phyloP scores from a whole-genome alignment of 169 alveolate species.

The Plasmodium falciparum region DNA sequence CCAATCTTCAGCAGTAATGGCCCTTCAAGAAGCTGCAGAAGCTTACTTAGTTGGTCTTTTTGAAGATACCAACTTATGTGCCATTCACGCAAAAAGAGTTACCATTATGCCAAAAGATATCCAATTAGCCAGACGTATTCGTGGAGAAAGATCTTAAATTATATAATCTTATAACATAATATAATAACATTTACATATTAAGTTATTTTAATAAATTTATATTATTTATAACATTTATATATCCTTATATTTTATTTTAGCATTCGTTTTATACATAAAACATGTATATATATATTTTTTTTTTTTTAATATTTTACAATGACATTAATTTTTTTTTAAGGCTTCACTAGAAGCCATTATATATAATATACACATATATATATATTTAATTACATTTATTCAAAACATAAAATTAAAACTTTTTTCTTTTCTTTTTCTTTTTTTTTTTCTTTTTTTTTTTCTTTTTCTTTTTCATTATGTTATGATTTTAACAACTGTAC shows the following conservation, averaged over 20 bases:
- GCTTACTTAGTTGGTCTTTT: slow-evolving; percentile 98
- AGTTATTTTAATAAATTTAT: slow-evolving; percentile 72
- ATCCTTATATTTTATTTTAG: slow-evolving; percentile 29
- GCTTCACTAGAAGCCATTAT: slow-evolving; percentile 91
- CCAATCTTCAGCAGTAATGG: slow-evolving; percentile 98
- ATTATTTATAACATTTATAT: slow-evolving; percentile 8
- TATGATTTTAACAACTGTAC: too few species aligned
- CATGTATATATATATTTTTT: slow-evolving; percentile 21
- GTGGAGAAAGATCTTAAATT: slow-evolving; percentile 96
- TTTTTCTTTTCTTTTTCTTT: not conserved
- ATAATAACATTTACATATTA: slow-evolving; percentile 3
- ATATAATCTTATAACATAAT: slow-evolving; percentile 9
- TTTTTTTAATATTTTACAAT: slow-evolving; percentile 27
- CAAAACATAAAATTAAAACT: not conserved
- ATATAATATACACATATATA: not conserved
- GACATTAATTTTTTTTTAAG: slow-evolving; percentile 59
- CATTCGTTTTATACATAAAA: slow-evolving; percentile 76
- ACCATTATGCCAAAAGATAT: slow-evolving; percentile 99
- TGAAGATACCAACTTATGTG: slow-evolving; percentile 99
- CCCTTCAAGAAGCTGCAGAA: slow-evolving; percentile 99
- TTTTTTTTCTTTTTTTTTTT: slow-evolving; percentile 7
- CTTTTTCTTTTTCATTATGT: not conserved
- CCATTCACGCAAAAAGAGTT: slow-evolving; percentile 99
- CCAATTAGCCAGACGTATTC: slow-evolving; percentile 98
- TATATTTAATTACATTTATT: not conserved